These are phyloP conservation scores for Alternaria tenuissima DNA, from an alignment of 2,329 filamentous ascomycete genomes.

Conservation along the genomic window DNA sequence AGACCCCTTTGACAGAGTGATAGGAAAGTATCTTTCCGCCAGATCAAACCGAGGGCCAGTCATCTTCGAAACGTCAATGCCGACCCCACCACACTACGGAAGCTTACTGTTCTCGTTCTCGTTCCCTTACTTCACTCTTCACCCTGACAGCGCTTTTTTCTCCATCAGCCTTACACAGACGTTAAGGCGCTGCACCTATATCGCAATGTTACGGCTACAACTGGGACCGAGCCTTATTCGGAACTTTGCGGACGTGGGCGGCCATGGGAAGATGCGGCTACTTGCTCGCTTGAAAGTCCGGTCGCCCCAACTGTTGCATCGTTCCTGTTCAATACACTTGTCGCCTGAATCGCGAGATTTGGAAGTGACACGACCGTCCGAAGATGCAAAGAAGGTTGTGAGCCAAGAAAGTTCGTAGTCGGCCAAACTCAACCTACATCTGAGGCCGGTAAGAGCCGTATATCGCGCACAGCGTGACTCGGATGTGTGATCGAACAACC, in stretches of 20 bases:
- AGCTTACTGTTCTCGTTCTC: background rate
- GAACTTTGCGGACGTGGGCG: background rate
- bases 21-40: background rate
- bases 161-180: background rate
- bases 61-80: background rate
- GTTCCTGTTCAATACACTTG: background rate
- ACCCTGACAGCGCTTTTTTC: background rate
- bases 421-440: background rate
- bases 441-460: constrained; percentile 3
- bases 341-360: background rate
- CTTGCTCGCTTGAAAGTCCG: background rate
- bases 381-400: constrained; percentile 1
- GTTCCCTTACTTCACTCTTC: background rate
- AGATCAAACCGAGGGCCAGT: background rate
- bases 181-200: background rate
- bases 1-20: background rate
- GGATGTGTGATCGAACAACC: background rate
- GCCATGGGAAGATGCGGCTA: background rate
- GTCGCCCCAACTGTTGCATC: background rate
- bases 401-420: background rate
- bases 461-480: constrained; percentile 2
- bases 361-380: background rate
- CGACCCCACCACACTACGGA: background rate
- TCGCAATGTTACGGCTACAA: background rate
- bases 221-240: background rate